Evolutionary conservation across 1,284 basidiomycete genomes (phyloP), one percentile per base, ranked within the genome.

Genomic region (Cryptococcus depauperatus): DNA sequence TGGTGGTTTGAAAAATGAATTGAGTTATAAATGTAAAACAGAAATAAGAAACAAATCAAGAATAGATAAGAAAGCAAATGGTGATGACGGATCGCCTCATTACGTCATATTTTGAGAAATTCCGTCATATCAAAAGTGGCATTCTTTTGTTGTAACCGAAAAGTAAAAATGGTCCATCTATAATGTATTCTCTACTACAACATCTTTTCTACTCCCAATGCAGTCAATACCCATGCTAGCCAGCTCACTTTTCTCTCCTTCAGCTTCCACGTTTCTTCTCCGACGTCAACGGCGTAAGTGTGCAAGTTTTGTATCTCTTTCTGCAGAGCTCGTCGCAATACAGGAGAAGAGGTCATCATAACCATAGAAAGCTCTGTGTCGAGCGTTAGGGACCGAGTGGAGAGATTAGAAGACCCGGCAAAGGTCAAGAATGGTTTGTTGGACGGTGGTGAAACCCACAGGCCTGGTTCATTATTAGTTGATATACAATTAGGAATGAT

Each of bases 371-470:
- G 78, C 63, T 98, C 93, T 11, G 90, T 85, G 69, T 98, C 95
- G 37, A 95, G 79, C 53, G 85, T 79, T 1, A 90, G 81, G 1
- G 89, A 93, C 3, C 93, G 82, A 1, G 87, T 84, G 58, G 93
- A 95, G 46, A 96, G 81, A 68, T 99, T 99, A 3, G 91, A 93
- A 0, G 90, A 95, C 10, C 93, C 95, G 63, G 98, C 85, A 41
- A 97, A 78, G 0, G 92, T 93, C 34, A 90, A 69, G 50, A 79
- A 72, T 0, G 89, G 87, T 13, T 73, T 71, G 16, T 48, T 40
- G 23, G 44, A 22, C 11, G 50, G 44, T 16, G 48, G 38, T 32
- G 85, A 83, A n/a, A 90, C 65, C 89, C 89, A 92, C 35, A 92
- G 80, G 32, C 89, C 89, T 91, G 54, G 9, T 10, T 18, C 2